Conservation (phyloP, 306 rosid genomes). For the Cicer chorassanicum region DNA sequence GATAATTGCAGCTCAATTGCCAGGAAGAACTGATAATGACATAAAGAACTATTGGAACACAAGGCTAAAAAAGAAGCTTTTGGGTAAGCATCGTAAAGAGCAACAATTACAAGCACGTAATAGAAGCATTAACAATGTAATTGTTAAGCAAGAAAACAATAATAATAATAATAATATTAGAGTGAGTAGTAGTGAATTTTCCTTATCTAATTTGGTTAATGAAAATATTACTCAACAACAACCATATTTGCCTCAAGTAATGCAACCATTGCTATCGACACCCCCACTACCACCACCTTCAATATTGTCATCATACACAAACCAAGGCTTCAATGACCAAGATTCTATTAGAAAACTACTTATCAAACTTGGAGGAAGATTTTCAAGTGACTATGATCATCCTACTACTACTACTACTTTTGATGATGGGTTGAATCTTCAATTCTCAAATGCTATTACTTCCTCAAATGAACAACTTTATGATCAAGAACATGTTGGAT, state of each 20-base stretch:
- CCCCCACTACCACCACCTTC: conserved; percentile 33
- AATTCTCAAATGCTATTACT: conserved; percentile 43
- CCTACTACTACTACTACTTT: conserved; percentile 28
- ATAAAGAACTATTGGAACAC: conserved; percentile 99
- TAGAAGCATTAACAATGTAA: conserved; percentile 34
- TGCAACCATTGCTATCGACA: conserved; percentile 49
- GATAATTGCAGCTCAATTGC: conserved; percentile 91
- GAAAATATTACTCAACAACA: conserved; percentile 45
- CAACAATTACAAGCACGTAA: conserved; percentile 55
- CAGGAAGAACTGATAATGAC: conserved; percentile 92
- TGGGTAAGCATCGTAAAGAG: conserved; percentile 78
- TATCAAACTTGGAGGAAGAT: conserved; percentile 74
- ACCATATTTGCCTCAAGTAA: conserved; percentile 64
- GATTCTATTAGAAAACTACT: conserved; percentile 69
- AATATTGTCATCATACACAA: conserved; percentile 39
- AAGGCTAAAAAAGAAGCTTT: conserved; percentile 83
- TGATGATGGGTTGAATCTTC: conserved; percentile 46
- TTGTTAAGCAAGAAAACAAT: conserved; percentile 49
- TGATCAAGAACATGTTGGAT: conserved; percentile 43
- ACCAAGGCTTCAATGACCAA: conserved; percentile 56
- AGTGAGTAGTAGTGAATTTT: conserved; percentile 37
- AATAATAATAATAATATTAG: conserved; percentile 4
- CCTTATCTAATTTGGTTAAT: conserved; percentile 43
- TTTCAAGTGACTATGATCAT: conserved; percentile 51
- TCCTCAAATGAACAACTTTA: conserved; percentile 12